Base-by-base conservation (phyloP, 768 basidiomycete species). In the Candolleomyces eurysporus region DNA sequence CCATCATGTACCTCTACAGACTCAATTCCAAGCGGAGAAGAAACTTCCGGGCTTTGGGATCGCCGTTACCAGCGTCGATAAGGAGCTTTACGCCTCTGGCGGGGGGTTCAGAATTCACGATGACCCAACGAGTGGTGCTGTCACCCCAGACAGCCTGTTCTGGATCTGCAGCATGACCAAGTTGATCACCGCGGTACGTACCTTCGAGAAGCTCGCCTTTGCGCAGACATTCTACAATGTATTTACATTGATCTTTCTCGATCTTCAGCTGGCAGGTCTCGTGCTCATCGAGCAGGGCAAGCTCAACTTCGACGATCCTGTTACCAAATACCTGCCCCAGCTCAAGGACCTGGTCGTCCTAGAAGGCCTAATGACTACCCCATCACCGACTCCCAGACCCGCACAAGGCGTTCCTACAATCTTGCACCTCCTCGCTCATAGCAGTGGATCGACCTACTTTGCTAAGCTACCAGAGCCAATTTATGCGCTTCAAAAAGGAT, bases 161-260 rank as follows among this genome's bases (percentile, higher is more conserved):
- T 74, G 73, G 72, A 65, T 73, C n/a, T 76, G 74, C 60, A 76
- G 74, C 59, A 65, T 71, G 61, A 73, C 73, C 1, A 76, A 76
- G 55, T 50, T 74, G 7, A 61, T 75, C 3, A 61, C 66, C 14
- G 65, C 70, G 16, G 73, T 75, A 53, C 45, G 67, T 59, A 10
- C 39, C 5, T n/a, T 11, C 32, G 26, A 26, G 4, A 26, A 2
- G 4, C 26, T 26, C 26, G 26, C 26, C 26, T 26, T 26, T 26
- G 26, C 26, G 26, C 26, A 26, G 26, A 26, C 26, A 2, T 26
- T 26, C 50, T 4, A 22, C 21, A 6, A 5, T 30, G 26, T 4
- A 36, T 43, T 26, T 13, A n/a, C 7, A 22, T 11, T 50, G 17
- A 50, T 22, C 11, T 22, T 4, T 26, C 26, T 26, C 26, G 26